Evolutionary conservation across 2,329 filamentous ascomycete species (phyloP), one percentile per base, ranked within the genome.

Genomic region (Chrysosphaeria jannelii): DNA sequence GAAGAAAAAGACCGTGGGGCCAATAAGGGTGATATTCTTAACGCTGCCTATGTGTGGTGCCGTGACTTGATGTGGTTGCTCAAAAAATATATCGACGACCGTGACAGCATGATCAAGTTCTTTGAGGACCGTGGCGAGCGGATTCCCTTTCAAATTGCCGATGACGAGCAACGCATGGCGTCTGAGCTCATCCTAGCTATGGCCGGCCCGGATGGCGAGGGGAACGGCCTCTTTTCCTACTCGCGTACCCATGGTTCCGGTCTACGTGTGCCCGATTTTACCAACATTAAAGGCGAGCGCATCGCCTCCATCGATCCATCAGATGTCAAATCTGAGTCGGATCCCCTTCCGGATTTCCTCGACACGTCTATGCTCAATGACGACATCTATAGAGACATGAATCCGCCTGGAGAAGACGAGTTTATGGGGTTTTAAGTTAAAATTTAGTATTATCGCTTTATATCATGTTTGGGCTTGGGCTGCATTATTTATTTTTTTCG

Each of bases 1-100:
- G 85, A 97, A 36, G 85, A 93, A 34, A 93, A 93, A 42, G 85
- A 97, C 47, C 93, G 93, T 41, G 85, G 85, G 1, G 85, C 85
- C 5, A 93, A 93, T 53, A 97, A 97, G 48, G 85, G 85, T 23
- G 85, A 97, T 36, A 93, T 97, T 28, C 66, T 97, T 35, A 93
- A 93, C 38, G 81, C 85, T 14, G 74, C 81, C 16, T 85, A 93
- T 25, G 78, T 76, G 45, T 97, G 85, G 85, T 91, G 76, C 29
- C 65, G 81, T 31, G 85, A 97, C 46, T 54, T 97, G 24, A 90
- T 93, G 76, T 93, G 85, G 85, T 69, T 88, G 49, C 51, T 90
- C 28, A 67, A 90, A 39, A 57, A 74, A 38, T 89, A 89, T 47
- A 57, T 89, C 32, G 68, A 85, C 39, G 71, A 81, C 39, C 75